Base-by-base conservation (phyloP, 2,329 filamentous ascomycete genomes). In the Aaosphaeria arxii region DNA sequence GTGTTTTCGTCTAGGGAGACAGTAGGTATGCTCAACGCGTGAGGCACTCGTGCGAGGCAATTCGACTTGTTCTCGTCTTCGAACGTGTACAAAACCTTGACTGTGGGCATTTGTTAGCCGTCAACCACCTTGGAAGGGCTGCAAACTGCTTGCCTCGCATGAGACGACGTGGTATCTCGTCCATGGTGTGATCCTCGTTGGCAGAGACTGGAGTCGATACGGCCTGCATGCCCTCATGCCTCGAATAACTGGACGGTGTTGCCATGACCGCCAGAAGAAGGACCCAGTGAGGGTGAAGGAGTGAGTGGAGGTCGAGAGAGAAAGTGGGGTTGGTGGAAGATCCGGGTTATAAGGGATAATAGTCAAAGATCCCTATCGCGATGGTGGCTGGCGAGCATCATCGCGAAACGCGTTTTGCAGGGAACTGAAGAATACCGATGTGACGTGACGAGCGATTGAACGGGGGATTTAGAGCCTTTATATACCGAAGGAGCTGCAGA, bases 21-120 rank as follows among this genome's bases (percentile, higher is more conserved):
- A 2, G 90, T 89, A 61, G 91, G 89, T 35, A 96, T 84, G 45
- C 87, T 81, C 49, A 96, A 77, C 11, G 87, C 80, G 50, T 92
- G 86, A 13, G 89, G 87, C 77, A 89, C 87, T 62, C 92, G 83
- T 50, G 92, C 91, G 43, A 99, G 80, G 71, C 91, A 96, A 66
- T 92, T 91, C 55, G 90, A 86, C 72, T 91, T 91, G 73, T 84
- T 87, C 57, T 92, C 86, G 65, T 86, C 85, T 70, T 97, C 91
- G 73, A 97, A 96, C 31, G 91, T 96, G 73, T 97, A 99, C 52
- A 95, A 85, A 43, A 97, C 88, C 79, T 97, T 97, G 71, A 97
- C 91, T 95, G 71, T 55, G 55, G 31, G 47, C 11, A 11, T 13
- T 9, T 9, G 9, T 36, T 11, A 13, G 13, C 9, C 9, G 33